Percentiles rank a stretch among this genome's conserved stretches.
These are phyloP conservation scores for Clarireedia monteithiana DNA, from an alignment of 2,329 filamentous ascomycete genomes.

Conservation along the genomic window DNA sequence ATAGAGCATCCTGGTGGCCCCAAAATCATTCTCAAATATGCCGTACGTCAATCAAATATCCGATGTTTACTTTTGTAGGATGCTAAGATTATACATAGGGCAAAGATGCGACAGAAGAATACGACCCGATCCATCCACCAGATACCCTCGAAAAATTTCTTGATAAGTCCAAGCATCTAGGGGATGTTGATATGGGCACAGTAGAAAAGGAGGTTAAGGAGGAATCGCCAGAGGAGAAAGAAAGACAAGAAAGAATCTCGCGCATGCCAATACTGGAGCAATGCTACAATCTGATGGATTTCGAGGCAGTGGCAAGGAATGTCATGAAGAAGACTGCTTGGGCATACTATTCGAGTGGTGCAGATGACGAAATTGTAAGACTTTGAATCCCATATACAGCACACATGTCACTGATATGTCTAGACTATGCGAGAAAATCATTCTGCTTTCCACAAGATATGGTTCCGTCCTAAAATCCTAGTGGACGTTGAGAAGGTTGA, in stretches of 20 bases:
- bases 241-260: constrained; percentile 64
- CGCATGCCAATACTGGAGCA: constrained; percentile 74
- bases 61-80: not conserved
- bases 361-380: constrained; percentile 77
- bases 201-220: constrained; percentile 60
- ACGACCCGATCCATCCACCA: constrained; percentile 80
- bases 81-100: constrained; percentile 37
- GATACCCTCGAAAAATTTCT: constrained; percentile 85
- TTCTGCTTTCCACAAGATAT: constrained; percentile 90
- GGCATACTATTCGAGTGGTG: constrained; percentile 95
- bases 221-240: constrained; percentile 63
- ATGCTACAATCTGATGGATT: constrained; percentile 92
- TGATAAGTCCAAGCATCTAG: constrained; percentile 76
- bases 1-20: constrained; percentile 78
- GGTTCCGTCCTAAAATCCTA: constrained; percentile 88
- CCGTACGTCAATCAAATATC: constrained; percentile 37
- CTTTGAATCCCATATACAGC: not conserved
- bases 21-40: constrained; percentile 95
- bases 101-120: constrained; percentile 89
- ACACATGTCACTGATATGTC: constrained; percentile 13
- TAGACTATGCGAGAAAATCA: constrained; percentile 95
- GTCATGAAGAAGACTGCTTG: constrained; percentile 96
- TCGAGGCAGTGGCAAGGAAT: constrained; percentile 81
- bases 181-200: constrained; percentile 81
- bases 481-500: constrained; percentile 86